Evolutionary conservation across 2,329 filamentous ascomycete genomes (phyloP).

Genomic region (Claviceps sp.): DNA sequence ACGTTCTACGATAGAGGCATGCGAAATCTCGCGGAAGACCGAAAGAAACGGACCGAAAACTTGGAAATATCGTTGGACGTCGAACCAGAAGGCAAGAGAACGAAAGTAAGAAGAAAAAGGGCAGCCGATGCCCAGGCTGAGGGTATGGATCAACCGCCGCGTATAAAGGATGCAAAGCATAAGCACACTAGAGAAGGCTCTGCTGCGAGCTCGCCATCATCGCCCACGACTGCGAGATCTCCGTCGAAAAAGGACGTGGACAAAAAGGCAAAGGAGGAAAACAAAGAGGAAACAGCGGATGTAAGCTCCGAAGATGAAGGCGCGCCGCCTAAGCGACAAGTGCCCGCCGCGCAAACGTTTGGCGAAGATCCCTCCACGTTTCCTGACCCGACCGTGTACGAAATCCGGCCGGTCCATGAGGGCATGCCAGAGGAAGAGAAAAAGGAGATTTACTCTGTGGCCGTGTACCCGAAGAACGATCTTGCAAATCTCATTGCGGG

Average conservation of each 20-base stretch:
- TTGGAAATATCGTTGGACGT: conserved; percentile 31
- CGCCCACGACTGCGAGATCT: conserved; percentile 37
- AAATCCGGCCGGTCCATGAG: conserved; percentile 63
- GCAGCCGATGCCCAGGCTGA: conserved; percentile 42
- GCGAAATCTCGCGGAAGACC: conserved; percentile 51
- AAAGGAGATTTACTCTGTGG: conserved; percentile 78
- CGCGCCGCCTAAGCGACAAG: conserved; percentile 46
- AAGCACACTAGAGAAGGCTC: conserved; percentile 42
- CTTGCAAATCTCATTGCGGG: conserved; percentile 78
- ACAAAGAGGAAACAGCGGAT: conserved; percentile 29
- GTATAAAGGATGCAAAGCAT: conserved; percentile 37
- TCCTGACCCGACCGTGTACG: conserved; percentile 82
- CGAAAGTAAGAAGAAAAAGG: conserved; percentile 70
- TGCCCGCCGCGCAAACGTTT: conserved; percentile 75
- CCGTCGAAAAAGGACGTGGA: conserved; percentile 46
- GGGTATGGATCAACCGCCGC: conserved; percentile 34
- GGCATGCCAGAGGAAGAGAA: conserved; percentile 77
- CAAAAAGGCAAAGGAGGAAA: conserved; percentile 32
- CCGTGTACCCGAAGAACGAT: conserved; percentile 67
- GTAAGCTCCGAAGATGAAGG: conserved; percentile 46
- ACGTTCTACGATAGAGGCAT: conserved; percentile 60
- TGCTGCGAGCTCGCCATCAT: conserved; percentile 42
- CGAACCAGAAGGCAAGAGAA: conserved; percentile 40
- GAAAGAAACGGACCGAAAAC: conserved; percentile 49
- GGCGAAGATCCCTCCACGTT: conserved; percentile 88